Conservation (phyloP, 805 yeast genomes). For the Candida patagonica region DNA sequence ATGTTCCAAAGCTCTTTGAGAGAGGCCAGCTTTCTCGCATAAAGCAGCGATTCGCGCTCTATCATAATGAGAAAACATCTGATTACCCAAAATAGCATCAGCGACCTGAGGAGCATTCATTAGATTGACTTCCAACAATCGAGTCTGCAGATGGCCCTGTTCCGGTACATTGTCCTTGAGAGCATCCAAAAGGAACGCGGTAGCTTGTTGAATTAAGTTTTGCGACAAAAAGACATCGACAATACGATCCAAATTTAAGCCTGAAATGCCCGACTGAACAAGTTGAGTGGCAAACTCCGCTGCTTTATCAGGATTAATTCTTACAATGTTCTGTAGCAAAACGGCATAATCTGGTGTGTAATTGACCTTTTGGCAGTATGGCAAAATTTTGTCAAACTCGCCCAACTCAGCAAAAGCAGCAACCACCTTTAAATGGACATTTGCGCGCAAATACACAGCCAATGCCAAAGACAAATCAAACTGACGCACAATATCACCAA, state of each 20-base stretch:
- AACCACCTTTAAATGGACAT: slow-evolving; percentile 80
- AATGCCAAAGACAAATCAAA: slow-evolving; percentile 78
- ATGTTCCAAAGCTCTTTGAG: slow-evolving; percentile 92
- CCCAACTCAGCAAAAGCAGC: slow-evolving; percentile 89
- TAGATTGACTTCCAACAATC: slow-evolving; percentile 84
- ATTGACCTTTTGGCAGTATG: slow-evolving; percentile 83
- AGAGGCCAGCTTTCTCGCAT: slow-evolving; percentile 93
- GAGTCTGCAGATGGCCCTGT: slow-evolving; percentile 92
- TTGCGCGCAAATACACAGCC: slow-evolving; percentile 80
- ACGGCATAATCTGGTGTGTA: slow-evolving; percentile 86
- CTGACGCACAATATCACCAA: slow-evolving; percentile 92
- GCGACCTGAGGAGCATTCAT: slow-evolving; percentile 99
- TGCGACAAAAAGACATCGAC: slow-evolving; percentile 94
- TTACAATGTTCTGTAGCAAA: slow-evolving; percentile 79
- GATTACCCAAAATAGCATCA: slow-evolving; percentile 93
- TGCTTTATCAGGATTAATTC: slow-evolving; percentile 95
- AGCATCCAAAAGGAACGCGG: slow-evolving; percentile 93
- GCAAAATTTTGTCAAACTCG: slow-evolving; percentile 90
- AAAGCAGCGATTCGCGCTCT: slow-evolving; percentile 84
- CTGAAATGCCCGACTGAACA: slow-evolving; percentile 50
- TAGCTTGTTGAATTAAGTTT: slow-evolving; percentile 93
- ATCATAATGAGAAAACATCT: slow-evolving; percentile 93
- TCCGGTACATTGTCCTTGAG: slow-evolving; percentile 87
- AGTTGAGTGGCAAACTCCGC: slow-evolving; percentile 92
- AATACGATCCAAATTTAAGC: slow-evolving; percentile 71